A percentile compares a stretch with the other conserved stretches of the same genome.
phyloP scores from a whole-genome alignment of 2,329 filamentous ascomycete genomes.

The Venturia oleaginea region DNA sequence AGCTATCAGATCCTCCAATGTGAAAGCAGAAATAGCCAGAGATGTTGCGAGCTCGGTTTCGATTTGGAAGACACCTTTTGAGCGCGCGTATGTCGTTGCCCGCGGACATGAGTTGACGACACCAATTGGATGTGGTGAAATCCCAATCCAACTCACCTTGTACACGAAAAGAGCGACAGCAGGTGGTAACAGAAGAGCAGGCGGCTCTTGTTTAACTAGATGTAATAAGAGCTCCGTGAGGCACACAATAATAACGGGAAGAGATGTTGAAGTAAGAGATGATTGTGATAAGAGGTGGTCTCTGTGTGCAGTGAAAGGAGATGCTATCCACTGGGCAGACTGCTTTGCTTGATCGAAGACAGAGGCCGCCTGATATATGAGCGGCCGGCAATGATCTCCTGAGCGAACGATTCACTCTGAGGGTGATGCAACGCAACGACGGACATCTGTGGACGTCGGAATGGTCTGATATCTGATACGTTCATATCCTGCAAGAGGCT shows the following conservation, averaged over 20 bases:
- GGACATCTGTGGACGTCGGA: background rate
- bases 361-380: constrained; percentile 10
- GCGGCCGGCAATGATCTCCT: background rate
- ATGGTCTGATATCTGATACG: constrained; percentile 10
- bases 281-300: constrained; percentile 4
- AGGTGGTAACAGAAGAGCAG: background rate
- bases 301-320: background rate
- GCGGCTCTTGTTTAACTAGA: background rate
- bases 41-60: background rate
- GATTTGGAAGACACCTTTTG: background rate
- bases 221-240: background rate
- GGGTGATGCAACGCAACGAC: background rate
- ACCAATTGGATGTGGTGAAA: background rate
- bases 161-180: background rate
- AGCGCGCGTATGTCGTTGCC: background rate
- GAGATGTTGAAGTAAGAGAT: constrained; percentile 7
- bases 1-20: background rate
- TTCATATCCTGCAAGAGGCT: constrained; percentile 10
- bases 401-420: background rate
- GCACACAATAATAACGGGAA: constrained; percentile 1
- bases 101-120: background rate
- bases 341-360: background rate
- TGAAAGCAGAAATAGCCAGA: background rate
- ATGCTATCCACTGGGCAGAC: background rate
- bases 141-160: background rate